A percentile compares a stretch with the other conserved stretches of the same genome.
phyloP scores from a whole-genome alignment of 257 asterid species.

The Jaltomata sinuosa region DNA sequence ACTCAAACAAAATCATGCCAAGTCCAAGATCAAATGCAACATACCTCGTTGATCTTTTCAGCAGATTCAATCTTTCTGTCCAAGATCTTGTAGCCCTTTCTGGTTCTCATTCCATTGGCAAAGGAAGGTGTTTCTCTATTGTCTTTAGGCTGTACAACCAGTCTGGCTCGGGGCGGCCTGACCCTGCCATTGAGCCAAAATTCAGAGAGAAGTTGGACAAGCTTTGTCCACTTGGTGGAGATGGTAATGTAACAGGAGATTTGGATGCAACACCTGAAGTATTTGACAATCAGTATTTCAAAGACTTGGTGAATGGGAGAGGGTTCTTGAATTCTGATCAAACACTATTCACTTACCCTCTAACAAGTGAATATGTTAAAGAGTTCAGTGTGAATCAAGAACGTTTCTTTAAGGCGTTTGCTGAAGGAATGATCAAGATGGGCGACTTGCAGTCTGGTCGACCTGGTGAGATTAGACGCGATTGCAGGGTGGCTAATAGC shows the following conservation, averaged over 20 bases:
- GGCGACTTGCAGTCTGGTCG: constrained; percentile 60
- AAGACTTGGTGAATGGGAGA: constrained; percentile 57
- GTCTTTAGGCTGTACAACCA: constrained; percentile 87
- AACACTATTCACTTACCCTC: constrained; percentile 28
- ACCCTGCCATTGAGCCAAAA: constrained; percentile 56
- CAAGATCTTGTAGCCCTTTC: constrained; percentile 87
- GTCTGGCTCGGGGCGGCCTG: constrained; percentile 75
- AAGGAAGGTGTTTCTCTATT: constrained; percentile 78
- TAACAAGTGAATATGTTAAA: constrained; percentile 48
- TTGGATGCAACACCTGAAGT: constrained; percentile 60
- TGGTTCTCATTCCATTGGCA: constrained; percentile 88
- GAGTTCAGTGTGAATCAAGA: constrained; percentile 26
- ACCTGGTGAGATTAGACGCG: constrained; percentile 59
- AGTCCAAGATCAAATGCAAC: constrained; percentile 88
- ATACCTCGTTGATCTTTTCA: constrained; percentile 51
- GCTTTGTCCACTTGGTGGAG: constrained; percentile 70
- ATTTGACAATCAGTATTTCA: constrained; percentile 73
- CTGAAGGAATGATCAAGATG: constrained; percentile 60
- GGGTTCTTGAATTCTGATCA: constrained; percentile 90
- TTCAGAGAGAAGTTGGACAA: constrained; percentile 36
- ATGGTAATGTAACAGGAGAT: constrained; percentile 50
- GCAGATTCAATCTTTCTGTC: constrained; percentile 49
- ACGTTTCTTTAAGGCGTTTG: constrained; percentile 47
- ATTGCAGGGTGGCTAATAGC: constrained; percentile 50
- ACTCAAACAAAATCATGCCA: constrained; percentile 75